Conservation (phyloP, 106 monocot species). For the Apostasia ramifera region DNA sequence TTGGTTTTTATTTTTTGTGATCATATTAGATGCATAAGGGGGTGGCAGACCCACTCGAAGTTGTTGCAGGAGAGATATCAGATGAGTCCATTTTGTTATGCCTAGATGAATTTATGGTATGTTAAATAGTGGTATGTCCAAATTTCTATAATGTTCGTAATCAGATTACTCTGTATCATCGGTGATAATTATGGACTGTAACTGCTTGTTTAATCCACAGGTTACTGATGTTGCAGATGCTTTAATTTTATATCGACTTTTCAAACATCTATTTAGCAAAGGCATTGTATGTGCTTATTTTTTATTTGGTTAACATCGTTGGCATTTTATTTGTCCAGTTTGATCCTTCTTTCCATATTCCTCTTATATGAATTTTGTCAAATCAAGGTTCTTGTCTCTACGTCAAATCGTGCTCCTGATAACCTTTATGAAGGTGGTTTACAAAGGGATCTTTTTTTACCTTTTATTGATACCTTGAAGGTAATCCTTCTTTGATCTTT, state of each 20-base stretch:
- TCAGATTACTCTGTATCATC: not conserved
- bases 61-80: conserved; percentile 93
- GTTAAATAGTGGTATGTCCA: conserved; percentile 28
- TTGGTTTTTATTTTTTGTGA: not conserved
- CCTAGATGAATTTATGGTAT: conserved; percentile 99
- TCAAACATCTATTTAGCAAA: conserved; percentile 86
- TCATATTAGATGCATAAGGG: conserved; percentile 82
- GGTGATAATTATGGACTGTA: not conserved
- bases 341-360: not conserved
- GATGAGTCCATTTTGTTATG: conserved; percentile 94
- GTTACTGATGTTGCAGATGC: conserved; percentile 99
- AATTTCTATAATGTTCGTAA: conserved; percentile 2
- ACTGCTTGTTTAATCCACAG: conserved; percentile 28
- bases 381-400: conserved; percentile 78
- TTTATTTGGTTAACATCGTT: not conserved
- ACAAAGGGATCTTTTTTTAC: conserved; percentile 95
- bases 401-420: conserved; percentile 97
- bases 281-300: conserved; percentile 62
- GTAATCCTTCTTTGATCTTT: conserved; percentile 20
- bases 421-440: conserved; percentile 96
- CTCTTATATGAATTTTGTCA: not conserved
- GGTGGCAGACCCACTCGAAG: conserved; percentile 92
- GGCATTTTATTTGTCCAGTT: not conserved
- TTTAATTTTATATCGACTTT: conserved; percentile 93
- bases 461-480: conserved; percentile 90